These are phyloP conservation scores for Thalassiosira profunda DNA, from an alignment of 108 stramenopile genomes.

Conservation along the genomic window DNA sequence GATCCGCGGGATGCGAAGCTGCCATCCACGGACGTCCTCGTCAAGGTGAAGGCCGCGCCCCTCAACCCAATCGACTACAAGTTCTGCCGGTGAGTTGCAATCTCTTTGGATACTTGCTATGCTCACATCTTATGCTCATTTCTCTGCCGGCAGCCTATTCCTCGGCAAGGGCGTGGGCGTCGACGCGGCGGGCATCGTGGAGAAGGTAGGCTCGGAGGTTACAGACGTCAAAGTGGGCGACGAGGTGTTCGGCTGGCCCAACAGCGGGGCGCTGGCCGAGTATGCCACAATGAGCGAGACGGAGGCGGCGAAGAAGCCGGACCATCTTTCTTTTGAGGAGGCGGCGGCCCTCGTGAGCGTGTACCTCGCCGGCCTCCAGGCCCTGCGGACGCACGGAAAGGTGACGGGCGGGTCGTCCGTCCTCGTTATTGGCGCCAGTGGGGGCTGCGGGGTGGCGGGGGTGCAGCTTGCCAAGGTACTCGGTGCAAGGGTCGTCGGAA, in stretches of 20 bases:
- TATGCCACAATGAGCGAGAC: constrained; percentile 4
- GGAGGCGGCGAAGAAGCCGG: constrained; percentile 37
- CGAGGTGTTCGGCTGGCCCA: constrained; percentile 36
- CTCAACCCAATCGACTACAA: constrained; percentile 69
- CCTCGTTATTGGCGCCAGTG: constrained; percentile 52
- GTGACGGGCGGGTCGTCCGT: constrained; percentile 38
- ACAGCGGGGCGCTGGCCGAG: constrained; percentile 42
- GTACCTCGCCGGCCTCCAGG: constrained; percentile 37
- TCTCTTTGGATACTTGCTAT: too few species aligned
- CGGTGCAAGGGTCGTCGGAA: constrained; percentile 47
- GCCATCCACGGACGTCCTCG: constrained; percentile 35
- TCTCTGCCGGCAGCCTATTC: too few species aligned
- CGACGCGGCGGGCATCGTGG: constrained; percentile 42
- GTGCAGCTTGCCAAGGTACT: constrained; percentile 45
- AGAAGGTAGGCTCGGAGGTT: constrained; percentile 27
- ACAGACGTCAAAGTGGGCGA: constrained; percentile 34
- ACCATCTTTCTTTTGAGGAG: constrained; percentile 28
- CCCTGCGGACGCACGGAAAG: constrained; percentile 24
- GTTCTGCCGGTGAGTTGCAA: constrained; percentile 19
- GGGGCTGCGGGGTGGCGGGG: constrained; percentile 54
- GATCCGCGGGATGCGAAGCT: constrained; percentile 2
- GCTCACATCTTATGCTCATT: too few species aligned
- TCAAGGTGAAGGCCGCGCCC: constrained; percentile 55
- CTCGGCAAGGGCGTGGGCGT: constrained; percentile 32
- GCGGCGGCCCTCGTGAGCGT: constrained; percentile 38